Conservation (phyloP, 306 rosid genomes). For the Vigna nakashimae region DNA sequence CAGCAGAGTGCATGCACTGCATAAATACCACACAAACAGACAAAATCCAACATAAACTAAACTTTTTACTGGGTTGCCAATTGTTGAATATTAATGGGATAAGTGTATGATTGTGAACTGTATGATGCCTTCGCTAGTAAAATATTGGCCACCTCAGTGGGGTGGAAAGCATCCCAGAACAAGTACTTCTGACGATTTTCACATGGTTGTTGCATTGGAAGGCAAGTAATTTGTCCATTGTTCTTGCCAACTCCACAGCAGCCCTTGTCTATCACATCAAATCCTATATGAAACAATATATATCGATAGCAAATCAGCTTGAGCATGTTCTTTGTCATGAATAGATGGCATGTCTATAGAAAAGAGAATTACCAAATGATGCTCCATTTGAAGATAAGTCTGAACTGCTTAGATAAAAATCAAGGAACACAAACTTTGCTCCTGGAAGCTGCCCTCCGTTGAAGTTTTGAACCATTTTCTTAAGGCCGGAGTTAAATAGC, state of each 20-base stretch:
- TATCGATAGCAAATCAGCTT: neutral
- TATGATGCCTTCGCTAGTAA: conserved; percentile 62
- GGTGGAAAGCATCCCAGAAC: conserved; percentile 96
- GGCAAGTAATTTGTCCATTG: conserved; percentile 92
- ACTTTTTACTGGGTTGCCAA: conserved; percentile 56
- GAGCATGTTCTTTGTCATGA: neutral
- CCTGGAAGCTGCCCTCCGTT: conserved; percentile 78
- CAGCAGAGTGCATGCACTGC: conserved; percentile 1
- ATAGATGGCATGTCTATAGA: neutral
- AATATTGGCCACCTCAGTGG: conserved; percentile 78
- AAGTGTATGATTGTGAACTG: conserved; percentile 62
- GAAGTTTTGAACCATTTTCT: conserved; percentile 63
- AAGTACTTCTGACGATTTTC: conserved; percentile 67
- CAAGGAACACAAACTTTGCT: conserved; percentile 80
- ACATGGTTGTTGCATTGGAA: conserved; percentile 82
- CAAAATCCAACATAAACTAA: neutral
- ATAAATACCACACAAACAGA: conserved; percentile 14
- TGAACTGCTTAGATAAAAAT: conserved; percentile 65
- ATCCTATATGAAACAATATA: conserved; percentile 56
- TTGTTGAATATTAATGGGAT: conserved; percentile 84
- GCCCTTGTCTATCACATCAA: conserved; percentile 83
- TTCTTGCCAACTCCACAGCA: conserved; percentile 93
- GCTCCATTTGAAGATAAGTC: conserved; percentile 63
- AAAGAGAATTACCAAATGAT: conserved; percentile 52
- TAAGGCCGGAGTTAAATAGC: conserved; percentile 77